Evolutionary conservation across 345 rosid species (phyloP).

Genomic region (Camelina laxa): DNA sequence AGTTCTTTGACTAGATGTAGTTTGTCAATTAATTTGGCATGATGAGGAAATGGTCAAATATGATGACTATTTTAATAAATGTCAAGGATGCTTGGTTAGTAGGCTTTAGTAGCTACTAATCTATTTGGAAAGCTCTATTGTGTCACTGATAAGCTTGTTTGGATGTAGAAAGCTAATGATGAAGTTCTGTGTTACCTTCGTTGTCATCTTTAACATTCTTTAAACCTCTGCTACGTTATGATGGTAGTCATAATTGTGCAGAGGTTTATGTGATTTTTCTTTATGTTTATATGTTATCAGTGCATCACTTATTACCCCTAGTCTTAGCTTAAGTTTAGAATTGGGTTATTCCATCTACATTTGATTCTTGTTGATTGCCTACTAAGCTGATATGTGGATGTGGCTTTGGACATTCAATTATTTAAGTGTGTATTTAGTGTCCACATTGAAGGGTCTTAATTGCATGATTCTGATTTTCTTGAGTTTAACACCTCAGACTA

Average conservation of each 20-base stretch:
- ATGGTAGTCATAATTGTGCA: conserved; percentile 18
- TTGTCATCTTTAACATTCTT: conserved; percentile 12
- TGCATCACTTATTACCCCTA: conserved; percentile 7
- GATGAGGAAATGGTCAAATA: conserved; percentile 26
- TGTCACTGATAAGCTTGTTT: conserved; percentile 22
- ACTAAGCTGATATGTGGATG: conserved; percentile 22
- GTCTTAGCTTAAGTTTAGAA: conserved; percentile 25
- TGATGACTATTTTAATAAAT: conserved; percentile 20
- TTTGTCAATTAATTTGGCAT: conserved; percentile 34
- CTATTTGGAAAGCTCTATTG: conserved; percentile 22
- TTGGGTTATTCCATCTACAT: conserved; percentile 7
- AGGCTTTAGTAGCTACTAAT: conserved; percentile 22
- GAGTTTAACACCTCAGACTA: conserved; percentile 46
- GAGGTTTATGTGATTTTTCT: conserved; percentile 12
- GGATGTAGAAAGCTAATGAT: conserved; percentile 24
- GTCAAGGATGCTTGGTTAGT: conserved; percentile 23
- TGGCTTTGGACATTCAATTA: conserved; percentile 20
- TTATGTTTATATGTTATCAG: conserved; percentile 13
- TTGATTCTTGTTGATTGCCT: background rate
- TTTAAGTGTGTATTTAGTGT: conserved; percentile 16
- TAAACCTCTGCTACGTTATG: conserved; percentile 18
- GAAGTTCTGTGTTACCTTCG: conserved; percentile 9
- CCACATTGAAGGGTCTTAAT: conserved; percentile 3
- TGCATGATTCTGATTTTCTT: conserved; percentile 30
- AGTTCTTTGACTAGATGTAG: conserved; percentile 31